These are phyloP conservation scores for Eremothecium coryli DNA, from an alignment of 1,139 yeast species.

Conservation along the genomic window DNA sequence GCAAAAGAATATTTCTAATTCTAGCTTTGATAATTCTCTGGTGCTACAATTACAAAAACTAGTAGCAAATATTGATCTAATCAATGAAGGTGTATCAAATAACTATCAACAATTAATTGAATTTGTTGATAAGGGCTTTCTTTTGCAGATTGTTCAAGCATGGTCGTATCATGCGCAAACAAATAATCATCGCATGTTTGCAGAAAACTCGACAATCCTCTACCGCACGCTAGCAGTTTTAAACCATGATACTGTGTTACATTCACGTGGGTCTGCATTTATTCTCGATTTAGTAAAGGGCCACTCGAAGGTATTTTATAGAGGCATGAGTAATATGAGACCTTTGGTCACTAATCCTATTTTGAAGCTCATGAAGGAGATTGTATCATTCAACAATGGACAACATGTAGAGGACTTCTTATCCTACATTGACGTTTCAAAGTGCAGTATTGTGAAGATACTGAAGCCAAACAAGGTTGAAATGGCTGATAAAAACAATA, in stretches of 20 bases:
- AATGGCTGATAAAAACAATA: constrained; percentile 31
- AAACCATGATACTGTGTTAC: constrained; percentile 18
- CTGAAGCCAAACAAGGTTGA: constrained; percentile 46
- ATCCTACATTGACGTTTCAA: constrained; percentile 58
- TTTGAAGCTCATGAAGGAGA: constrained; percentile 44
- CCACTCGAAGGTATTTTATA: constrained; percentile 55
- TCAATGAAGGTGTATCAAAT: constrained; percentile 16
- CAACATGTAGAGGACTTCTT: constrained; percentile 47
- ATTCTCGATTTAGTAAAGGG: constrained; percentile 46
- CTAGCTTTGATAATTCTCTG: constrained; percentile 23
- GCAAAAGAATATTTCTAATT: constrained; percentile 9
- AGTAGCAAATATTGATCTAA: constrained; percentile 14
- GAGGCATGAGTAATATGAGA: constrained; percentile 54
- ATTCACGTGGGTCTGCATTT: constrained; percentile 32
- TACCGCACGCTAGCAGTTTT: constrained; percentile 17
- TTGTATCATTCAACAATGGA: constrained; percentile 44
- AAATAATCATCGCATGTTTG: constrained; percentile 49
- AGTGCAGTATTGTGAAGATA: constrained; percentile 54
- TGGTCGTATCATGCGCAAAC: constrained; percentile 61
- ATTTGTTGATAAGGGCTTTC: constrained; percentile 32
- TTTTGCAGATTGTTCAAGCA: constrained; percentile 36
- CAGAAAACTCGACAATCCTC: constrained; percentile 34
- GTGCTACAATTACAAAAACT: constrained; percentile 23
- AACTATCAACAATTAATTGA: constrained; percentile 25
- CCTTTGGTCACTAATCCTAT: constrained; percentile 56